phyloP scores from a whole-genome alignment of 1,284 basidiomycete genomes.

The Anthracocystis panici-leucophaei region DNA sequence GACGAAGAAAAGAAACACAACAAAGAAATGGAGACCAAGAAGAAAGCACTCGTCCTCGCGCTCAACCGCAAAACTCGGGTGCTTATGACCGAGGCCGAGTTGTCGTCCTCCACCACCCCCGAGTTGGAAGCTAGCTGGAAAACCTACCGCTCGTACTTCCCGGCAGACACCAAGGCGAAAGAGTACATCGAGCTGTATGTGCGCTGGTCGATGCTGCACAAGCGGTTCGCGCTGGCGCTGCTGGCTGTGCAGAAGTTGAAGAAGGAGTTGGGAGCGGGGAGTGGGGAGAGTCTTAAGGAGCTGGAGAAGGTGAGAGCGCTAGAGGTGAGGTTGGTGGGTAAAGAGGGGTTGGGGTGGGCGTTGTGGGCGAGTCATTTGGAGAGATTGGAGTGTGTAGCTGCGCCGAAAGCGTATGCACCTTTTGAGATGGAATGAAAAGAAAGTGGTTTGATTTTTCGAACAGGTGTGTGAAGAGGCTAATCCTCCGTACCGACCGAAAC shows the following conservation, averaged over 20 bases:
- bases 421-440: slow-evolving; percentile 9
- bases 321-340: slow-evolving; percentile 47
- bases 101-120: not conserved
- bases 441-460: not conserved
- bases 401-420: slow-evolving; percentile 38
- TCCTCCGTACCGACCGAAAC: slow-evolving; percentile 54
- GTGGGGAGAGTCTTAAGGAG: slow-evolving; percentile 52
- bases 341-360: slow-evolving; percentile 47
- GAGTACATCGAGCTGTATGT: slow-evolving; percentile 59
- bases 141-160: slow-evolving; percentile 53
- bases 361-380: slow-evolving; percentile 49
- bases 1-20: slow-evolving; percentile 60
- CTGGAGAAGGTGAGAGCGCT: slow-evolving; percentile 52
- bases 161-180: slow-evolving; percentile 53
- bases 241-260: slow-evolving; percentile 56
- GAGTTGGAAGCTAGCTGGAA: slow-evolving; percentile 49
- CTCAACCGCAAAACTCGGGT: slow-evolving; percentile 62
- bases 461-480: not conserved
- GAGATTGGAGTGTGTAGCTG: slow-evolving; percentile 20
- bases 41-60: slow-evolving; percentile 63
- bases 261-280: slow-evolving; percentile 63
- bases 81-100: slow-evolving; percentile 44
- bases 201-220: slow-evolving; percentile 59
- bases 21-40: slow-evolving; percentile 63
- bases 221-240: slow-evolving; percentile 61